Conservation (phyloP, 441 rosid species). For the Corymbia calophylla region DNA sequence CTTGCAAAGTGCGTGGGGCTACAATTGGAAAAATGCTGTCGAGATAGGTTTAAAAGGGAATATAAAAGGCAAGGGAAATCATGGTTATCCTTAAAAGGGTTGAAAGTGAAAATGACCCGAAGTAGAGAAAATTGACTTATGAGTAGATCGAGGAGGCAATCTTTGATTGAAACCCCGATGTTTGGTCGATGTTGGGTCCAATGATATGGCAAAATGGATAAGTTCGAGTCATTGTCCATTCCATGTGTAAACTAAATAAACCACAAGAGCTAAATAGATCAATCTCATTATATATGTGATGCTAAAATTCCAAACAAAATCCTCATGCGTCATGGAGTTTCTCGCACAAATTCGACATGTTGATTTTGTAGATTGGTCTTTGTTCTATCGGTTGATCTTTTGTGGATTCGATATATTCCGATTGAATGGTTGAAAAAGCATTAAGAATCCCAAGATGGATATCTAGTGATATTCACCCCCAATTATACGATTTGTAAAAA, state of each 20-base stretch:
- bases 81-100: background rate
- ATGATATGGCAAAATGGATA: background rate
- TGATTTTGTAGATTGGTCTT: background rate
- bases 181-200: background rate
- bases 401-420: background rate
- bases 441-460: too few relatives aligned
- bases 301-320: background rate
- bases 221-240: background rate
- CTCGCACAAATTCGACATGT: background rate
- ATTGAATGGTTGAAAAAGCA: background rate
- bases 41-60: background rate
- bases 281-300: background rate
- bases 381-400: background rate
- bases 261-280: rapidly evolving
- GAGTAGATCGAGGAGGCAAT: background rate
- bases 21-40: background rate
- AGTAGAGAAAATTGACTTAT: background rate
- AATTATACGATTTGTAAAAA: rapidly evolving
- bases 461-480: rapidly evolving
- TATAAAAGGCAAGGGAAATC: background rate
- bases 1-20: background rate
- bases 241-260: background rate
- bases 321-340: rapidly evolving
- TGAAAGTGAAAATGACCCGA: background rate
- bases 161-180: background rate